A percentile compares a stretch with the other conserved stretches of the same genome.
These are phyloP conservation scores for Grigorovia transvaalensis DNA, from an alignment of 805 yeast genomes.

Conservation along the genomic window DNA sequence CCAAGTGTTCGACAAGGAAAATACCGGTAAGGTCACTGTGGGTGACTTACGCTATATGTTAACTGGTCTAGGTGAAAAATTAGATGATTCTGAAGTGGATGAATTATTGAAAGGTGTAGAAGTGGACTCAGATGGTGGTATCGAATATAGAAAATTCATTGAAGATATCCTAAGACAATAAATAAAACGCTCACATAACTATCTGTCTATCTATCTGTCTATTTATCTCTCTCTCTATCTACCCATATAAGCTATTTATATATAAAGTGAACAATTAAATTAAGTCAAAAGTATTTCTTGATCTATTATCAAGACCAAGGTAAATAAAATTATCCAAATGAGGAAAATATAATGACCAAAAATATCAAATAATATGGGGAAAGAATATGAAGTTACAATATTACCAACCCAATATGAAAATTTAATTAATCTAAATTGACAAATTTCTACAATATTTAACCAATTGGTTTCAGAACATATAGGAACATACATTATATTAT, in stretches of 20 bases:
- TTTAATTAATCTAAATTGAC: neutral
- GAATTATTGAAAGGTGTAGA: constrained; percentile 92
- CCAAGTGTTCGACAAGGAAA: constrained; percentile 95
- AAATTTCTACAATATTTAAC: neutral
- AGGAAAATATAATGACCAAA: neutral
- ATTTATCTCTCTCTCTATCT: neutral
- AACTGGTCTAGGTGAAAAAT: constrained; percentile 92
- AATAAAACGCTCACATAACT: neutral
- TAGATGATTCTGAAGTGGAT: constrained; percentile 84
- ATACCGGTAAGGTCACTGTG: constrained; percentile 91
- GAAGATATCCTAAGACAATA: constrained; percentile 87
- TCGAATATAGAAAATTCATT: constrained; percentile 90
- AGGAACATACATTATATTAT: neutral
- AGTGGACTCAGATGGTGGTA: constrained; percentile 87
- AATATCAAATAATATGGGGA: constrained; percentile 2
- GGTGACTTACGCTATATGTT: constrained; percentile 93
- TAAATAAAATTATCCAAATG: neutral
- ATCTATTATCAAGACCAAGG: neutral
- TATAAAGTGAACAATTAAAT: neutral
- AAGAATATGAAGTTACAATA: neutral
- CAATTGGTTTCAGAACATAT: neutral
- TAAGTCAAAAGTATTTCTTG: neutral
- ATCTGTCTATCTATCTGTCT: neutral
- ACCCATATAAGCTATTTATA: no score
- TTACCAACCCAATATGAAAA: constrained; percentile 1